Evolutionary conservation across 768 basidiomycete genomes (phyloP), one percentile per base, ranked within the genome.

Genomic region (Kwoniella mangroviensis): DNA sequence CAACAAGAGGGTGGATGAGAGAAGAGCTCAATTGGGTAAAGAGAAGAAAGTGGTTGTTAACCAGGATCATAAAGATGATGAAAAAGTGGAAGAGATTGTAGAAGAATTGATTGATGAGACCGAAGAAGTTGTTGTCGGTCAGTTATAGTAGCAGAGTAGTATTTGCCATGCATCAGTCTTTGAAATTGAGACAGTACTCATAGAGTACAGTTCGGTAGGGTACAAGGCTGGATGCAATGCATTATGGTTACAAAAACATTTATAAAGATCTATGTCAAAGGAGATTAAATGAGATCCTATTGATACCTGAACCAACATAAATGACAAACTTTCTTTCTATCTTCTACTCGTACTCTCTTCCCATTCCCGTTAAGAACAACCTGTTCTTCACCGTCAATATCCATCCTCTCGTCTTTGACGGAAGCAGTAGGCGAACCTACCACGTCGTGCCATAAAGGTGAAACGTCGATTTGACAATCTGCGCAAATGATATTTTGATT

Each of bases 21-120:
- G 88, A 70, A 69, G 84, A 57, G 75, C 83, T 72, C 85, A 84
- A 64, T 83, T 84, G 15, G 85, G 84, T 22, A 73, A 81, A 62
- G 73, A 75, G 68, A 68, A 73, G 72, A 81, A 77, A 68, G 85
- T 68, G 51, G 57, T 34, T 34, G 34, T 54, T 22, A n/a, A n/a
- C 2, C 45, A 51, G 12, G 71, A 59, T 55, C 84, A 84, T 6
- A 86, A 87, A 62, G 89, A 86, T 70, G 91, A 91, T 82, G 93
- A 94, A 84, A 92, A 92, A 84, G 93, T 94, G 65, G 93, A 94
- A 83, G 92, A 96, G 65, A 93, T 92, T 92, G 85, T 95, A 65
- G 94, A 96, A 77, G 93, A 96, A 82, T 88, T 96, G 52, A 88
- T 95, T 77, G 93, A 97, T 75, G 93, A 97, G 86, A 88, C 87